Base-by-base conservation (phyloP, 768 basidiomycete species). In the Boletus speciosus region DNA sequence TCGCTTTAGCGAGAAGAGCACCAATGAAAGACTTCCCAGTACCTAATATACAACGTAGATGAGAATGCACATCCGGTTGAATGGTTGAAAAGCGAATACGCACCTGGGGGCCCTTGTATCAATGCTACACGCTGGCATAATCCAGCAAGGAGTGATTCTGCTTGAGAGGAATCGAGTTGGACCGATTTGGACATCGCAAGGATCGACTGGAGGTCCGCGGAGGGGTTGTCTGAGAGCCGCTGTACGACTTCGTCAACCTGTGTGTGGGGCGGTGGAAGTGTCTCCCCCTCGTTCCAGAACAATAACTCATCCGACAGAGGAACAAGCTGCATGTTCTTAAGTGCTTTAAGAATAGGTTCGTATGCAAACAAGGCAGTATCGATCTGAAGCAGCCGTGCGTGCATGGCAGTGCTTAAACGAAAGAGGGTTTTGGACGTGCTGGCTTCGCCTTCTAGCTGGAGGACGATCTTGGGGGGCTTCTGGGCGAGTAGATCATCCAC, bases 11-110 rank as follows among this genome's bases (percentile, higher is more conserved):
- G 0, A 88, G 67, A 1, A 88, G 72, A 0, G 84, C 83, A 0
- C 87, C 86, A 23, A 88, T 82, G 61, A 86, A 86, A 0, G 85
- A 86, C 53, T 89, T 89, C 1, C 86, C 87, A 0, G 86, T 89
- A 1, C 86, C 87, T 88, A 29, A 7, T 10, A 48, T 21, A 11
- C 16, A 32, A 14, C 16, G n/a, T 29, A 4, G 1, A 14, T 61
- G 7, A 59, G 46, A 8, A 39, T 15, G 6, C 4, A 5, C 11
- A 36, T 37, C 25, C 3, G 9, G 3, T 25, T 10, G 7, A 25
- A 21, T 7, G 29, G 9, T 12, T 34, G 37, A 21, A 37, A 15
- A 3, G 37, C 27, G 27, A 12, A 40, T 72, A 43, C 66, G 15
- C 12, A 86, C 87, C 86, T 44, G 86, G 86, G 0, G 86, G 87